Evolutionary conservation across 2,329 filamentous ascomycete species (phyloP).

Genomic region (Colletotrichum somersetense): DNA sequence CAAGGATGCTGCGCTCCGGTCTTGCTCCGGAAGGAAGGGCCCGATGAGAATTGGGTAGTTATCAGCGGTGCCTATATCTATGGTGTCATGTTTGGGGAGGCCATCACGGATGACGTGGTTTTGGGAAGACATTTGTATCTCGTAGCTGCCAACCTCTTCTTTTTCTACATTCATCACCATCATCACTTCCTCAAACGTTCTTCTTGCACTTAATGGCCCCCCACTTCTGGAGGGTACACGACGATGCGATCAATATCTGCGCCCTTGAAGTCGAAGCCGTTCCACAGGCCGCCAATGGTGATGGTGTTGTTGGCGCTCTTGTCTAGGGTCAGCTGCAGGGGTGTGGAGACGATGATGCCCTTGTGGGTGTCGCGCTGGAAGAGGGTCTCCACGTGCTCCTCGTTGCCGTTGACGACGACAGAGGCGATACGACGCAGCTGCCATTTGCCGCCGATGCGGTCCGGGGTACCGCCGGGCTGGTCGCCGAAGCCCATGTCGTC

Average conservation of each 20-base stretch:
- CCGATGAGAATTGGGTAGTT: not conserved
- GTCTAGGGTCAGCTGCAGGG: constrained; percentile 65
- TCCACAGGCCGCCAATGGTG: constrained; percentile 67
- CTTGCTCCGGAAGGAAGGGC: not conserved
- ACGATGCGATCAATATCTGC: constrained; percentile 71
- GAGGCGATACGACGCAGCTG: constrained; percentile 71
- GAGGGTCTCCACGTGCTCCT: constrained; percentile 59
- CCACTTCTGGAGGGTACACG: constrained; percentile 67
- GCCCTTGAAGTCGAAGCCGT: constrained; percentile 68
- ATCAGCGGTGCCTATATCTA: not conserved
- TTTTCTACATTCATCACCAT: constrained; percentile 13
- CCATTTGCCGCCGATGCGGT: constrained; percentile 71
- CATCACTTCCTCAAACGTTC: not conserved
- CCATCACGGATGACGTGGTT: not conserved
- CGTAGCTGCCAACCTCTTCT: not conserved
- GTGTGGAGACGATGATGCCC: constrained; percentile 69
- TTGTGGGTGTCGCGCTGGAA: constrained; percentile 68
- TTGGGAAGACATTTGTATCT: not conserved
- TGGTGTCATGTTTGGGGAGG: not conserved
- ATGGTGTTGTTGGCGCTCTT: constrained; percentile 66
- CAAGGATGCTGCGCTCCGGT: not conserved
- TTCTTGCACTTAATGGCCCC: constrained; percentile 35
- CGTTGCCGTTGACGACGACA: constrained; percentile 67
- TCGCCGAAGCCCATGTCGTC: constrained; percentile 73
- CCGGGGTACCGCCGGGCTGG: constrained; percentile 66